Evolutionary conservation across 805 yeast genomes (phyloP), one percentile per base, ranked within the genome.

Genomic region (Monosporozyma aerobia): DNA sequence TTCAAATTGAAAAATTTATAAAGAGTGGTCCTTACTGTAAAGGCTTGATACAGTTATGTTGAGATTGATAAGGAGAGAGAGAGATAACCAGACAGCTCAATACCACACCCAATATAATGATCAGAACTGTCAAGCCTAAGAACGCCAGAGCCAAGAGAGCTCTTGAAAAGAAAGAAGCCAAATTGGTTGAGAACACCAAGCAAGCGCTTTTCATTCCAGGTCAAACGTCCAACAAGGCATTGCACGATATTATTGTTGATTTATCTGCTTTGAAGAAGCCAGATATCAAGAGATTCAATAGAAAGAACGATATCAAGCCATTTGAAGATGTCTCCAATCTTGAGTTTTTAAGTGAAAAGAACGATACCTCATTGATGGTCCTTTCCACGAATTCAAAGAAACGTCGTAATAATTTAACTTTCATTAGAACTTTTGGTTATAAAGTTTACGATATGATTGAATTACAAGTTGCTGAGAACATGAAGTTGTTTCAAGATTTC

Each of bases 61-160:
- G 33, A 7, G 6, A 30, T 30, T 30, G 6, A 9, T 10, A 33
- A 37, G 23, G 16, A n/a, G 41, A n/a, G 7, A 13, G 10, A 23
- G 3, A 37, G 19, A 8, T n/a, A 37, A 5, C 5, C 41, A 37
- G 4, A 11, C 10, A 35, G 39, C 5, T 23, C 41, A 37, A n/a
- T 16, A 3, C 41, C 29, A 33, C 46, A 48, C n/a, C n/a, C n/a
- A n/a, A n/a, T n/a, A n/a, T n/a, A n/a, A 59, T 65, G 63, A 61
- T 61, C 56, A 71, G 78, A 77, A 68, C 77, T 46, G 74, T 84
- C 46, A 85, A 89, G 60, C 98, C 99, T 39, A 90, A 90, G 73
- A 94, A 85, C 65, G 96, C 96, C 51, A 89, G 98, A 65, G 81
- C 97, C 52, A 94, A 94, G 74, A 82, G 99, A 71, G 98, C 96